Conservation (phyloP, 176 grass and related monocot species). For the Aegilops longissima region DNA sequence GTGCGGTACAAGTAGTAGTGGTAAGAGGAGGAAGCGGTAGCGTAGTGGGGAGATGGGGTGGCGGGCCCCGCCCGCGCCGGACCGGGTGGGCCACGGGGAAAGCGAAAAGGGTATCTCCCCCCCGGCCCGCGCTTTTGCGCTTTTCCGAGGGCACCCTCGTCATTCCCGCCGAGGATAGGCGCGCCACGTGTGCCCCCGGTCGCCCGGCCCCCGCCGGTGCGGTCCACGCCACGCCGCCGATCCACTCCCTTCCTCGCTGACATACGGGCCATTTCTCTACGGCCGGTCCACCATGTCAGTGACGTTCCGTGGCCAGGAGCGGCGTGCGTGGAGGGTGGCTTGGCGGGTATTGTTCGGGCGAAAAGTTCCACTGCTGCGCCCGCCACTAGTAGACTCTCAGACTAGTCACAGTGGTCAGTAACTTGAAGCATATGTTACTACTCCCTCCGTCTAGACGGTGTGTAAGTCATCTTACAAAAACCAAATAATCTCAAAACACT, state of each 20-base stretch:
- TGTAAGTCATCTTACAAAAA: too few relatives aligned
- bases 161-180: slow-evolving; percentile 28
- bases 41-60: slow-evolving; percentile 31
- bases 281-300: not conserved
- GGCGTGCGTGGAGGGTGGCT: not conserved
- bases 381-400: not conserved
- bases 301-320: too few relatives aligned
- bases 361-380: not conserved
- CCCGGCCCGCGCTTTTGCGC: slow-evolving; percentile 45
- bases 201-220: not conserved
- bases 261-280: too few relatives aligned
- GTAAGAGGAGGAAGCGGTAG: not conserved
- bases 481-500: too few relatives aligned
- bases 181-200: not conserved
- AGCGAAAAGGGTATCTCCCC: slow-evolving; percentile 30
- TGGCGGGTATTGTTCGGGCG: not conserved
- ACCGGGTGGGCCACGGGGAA: slow-evolving; percentile 9
- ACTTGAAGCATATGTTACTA: too few relatives aligned
- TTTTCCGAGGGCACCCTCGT: slow-evolving; percentile 53
- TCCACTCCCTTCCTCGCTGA: not conserved
- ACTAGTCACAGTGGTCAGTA: too few relatives aligned
- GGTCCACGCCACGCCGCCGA: not conserved
- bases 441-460: too few relatives aligned
- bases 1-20: not conserved
- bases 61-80: slow-evolving; percentile 22